Base-by-base conservation (phyloP, 2,329 filamentous ascomycete genomes). In the Lasiodiplodia sp. region DNA sequence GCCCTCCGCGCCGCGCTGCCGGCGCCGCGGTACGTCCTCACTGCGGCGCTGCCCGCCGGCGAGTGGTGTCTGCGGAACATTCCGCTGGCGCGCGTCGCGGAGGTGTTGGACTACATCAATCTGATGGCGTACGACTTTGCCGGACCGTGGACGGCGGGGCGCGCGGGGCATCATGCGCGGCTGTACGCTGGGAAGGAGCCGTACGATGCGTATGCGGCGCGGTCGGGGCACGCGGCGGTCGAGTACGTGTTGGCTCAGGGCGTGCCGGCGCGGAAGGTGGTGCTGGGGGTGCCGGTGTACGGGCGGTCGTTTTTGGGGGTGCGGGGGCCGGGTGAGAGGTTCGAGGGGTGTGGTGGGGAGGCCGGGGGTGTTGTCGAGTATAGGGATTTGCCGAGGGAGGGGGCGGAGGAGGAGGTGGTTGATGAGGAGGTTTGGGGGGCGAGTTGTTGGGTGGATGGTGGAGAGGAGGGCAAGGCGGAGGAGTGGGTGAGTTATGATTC, bases 121-220 rank as follows among this genome's bases (percentile, higher is more conserved):
- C 81, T 96, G 38, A 93, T 91, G 87, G 87, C 91, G 1, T 96
- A 94, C 78, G 92, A 96, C 78, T 92, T 94, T 74, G 88, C 87
- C 28, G 92, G 92, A 1, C 83, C 87, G 4, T 94, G 92, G 92
- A 87, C 86, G 1, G 76, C 82, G 31, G 86, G 85, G 68, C 31
- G 31, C 8, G 88, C 87, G 57, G 92, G 92, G 4, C 91, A 95
- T 77, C 92, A 95, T 66, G 87, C 92, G 6, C 91, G 94, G 76
- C 86, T 96, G 1, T 92, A 89, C 88, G 1, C 85, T 88, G 68
- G 81, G 78, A 66, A 70, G 75, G 40, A 14, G 8, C 81, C 81
- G 3, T 85, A 86, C 71, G 86, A 86, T 71, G 86, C 90, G 70
- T 83, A 86, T 1, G 81, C 82, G 11, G 76, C 73, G 0, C 78